Evolutionary conservation across 2,329 filamentous ascomycete genomes (phyloP), one percentile per base, ranked within the genome.

Genomic region (Ophiognomonia clavigignenti-juglandacearum): DNA sequence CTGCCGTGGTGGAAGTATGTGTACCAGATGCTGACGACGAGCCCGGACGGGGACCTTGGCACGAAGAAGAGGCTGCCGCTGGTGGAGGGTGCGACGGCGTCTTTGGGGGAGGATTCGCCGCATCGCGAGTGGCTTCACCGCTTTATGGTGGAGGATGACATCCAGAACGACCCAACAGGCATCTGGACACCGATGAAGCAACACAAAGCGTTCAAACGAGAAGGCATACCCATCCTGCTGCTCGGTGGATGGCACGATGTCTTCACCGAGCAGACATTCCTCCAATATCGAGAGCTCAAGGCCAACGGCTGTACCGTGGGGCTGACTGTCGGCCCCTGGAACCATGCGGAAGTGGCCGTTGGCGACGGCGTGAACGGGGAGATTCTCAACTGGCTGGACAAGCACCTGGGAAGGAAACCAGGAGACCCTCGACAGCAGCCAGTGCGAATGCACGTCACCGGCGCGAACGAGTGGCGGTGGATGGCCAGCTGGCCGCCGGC

Each of bases 401-500:
- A 46, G 24, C 31, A 52, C 13, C 47, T 52, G 7, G 43, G 29
- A 4, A 46, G 50, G 34, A 35, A 24, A 2, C 14, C 24, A 4
- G 47, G 18, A 14, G 35, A 32, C 2, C 29, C 18, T 8, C 46
- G 50, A 6, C 39, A 34, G 29, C 38, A 39, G 8, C 29, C 46
- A 11, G 47, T 44, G 20, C 41, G n/a, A 10, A n/a, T 50, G 34
- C 19, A 43, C 2, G 26, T 52, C 27, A 52, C 47, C 16, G 46
- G 46, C 6, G 22, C 11, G 26, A 43, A 46, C 19, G 46, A 52
- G 14, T 52, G 46, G 50, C 43, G 43, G 19, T 49, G 47, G 35
- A 11, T 51, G 7, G 7, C 49, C 6, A 43, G 35, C 20, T 53
- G 55, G 55, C 52, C 54, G 1, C 52, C 52, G 14, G 13, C 36